Percentiles rank a stretch among this genome's conserved stretches.
These are phyloP conservation scores for Tieghemostelium lacteum DNA, from an alignment of 78 protist species.

Conservation along the genomic window DNA sequence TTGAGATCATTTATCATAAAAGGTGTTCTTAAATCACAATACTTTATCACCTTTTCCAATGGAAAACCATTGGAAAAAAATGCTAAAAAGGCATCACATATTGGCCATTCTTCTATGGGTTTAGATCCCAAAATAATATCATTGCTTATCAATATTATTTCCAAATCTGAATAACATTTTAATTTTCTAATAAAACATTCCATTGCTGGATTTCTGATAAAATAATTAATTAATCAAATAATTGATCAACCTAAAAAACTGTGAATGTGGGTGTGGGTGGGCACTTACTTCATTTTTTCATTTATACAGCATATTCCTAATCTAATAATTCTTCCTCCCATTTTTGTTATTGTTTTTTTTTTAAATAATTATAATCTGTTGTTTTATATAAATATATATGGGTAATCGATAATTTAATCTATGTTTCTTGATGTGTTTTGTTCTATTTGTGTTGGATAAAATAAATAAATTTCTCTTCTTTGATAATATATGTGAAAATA, in stretches of 20 bases:
- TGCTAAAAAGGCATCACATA: constrained; percentile 81
- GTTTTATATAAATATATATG: not conserved
- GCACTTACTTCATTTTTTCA: constrained; percentile 52
- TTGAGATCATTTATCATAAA: constrained; percentile 86
- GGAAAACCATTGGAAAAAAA: constrained; percentile 93
- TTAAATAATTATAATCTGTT: too few relatives aligned
- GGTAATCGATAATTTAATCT: not conserved
- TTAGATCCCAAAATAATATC: constrained; percentile 30
- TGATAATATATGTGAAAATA: not conserved
- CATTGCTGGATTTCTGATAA: constrained; percentile 10
- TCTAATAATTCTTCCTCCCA: constrained; percentile 11
- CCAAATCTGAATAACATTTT: constrained; percentile 8
- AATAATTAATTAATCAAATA: not conserved
- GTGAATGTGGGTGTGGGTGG: too few relatives aligned
- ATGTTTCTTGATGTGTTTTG: not conserved
- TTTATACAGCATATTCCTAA: constrained; percentile 63
- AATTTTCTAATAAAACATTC: constrained; percentile 38
- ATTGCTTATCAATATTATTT: constrained; percentile 12
- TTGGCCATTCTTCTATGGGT: constrained; percentile 91
- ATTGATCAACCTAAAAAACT: not conserved
- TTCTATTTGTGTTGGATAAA: not conserved
- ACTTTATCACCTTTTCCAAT: constrained; percentile 75
- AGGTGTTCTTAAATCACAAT: constrained; percentile 78
- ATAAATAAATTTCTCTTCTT: not conserved
- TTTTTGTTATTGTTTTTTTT: not conserved